Base-by-base conservation (phyloP, 108 stramenopile species). In the Nitzschia palea region DNA sequence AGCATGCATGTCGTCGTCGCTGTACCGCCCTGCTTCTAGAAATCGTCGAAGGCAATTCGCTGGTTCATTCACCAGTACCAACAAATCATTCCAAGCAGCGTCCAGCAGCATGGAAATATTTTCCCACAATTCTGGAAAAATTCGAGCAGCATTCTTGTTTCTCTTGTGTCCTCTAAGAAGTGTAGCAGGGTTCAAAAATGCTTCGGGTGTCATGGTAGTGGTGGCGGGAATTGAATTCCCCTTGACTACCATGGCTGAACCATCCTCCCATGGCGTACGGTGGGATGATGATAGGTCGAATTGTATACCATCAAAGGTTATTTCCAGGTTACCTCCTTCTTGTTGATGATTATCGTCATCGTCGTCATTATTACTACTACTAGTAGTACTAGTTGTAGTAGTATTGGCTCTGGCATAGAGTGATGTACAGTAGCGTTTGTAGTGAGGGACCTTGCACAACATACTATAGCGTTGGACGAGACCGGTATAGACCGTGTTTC, bases 91-190 rank as follows among this genome's bases (percentile, higher is more conserved):
- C 55, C 55, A 56, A 10, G 55, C 55, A 33, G 55, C 55, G 1
- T 56, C 33, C 33, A 56, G 30, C 33, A 56, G 4, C 30, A 18
- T 2, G 2, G 32, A 1, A 34, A 56, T 22, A 31, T 28, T 27
- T 6, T 56, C 55, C 55, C 55, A 56, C n/a, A 56, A 56, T 8
- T 18, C 3, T 14, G 55, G 28, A 56, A 56, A 56, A 18, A 34
- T 32, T 8, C 55, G 30, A 14, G 37, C 14, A 40, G 37, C 10
- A 40, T 40, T 14, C 14, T 40, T 8, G 14, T 40, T 40, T 14
- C 37, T 40, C 14, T 40, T n/a, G n/a, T n/a, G n/a, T n/a, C n/a
- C n/a, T n/a, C n/a, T n/a, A n/a, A n/a, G n/a, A n/a, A n/a, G n/a
- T n/a, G n/a, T n/a, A n/a, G n/a, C n/a, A n/a, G n/a, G n/a, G n/a